A percentile compares a stretch with the other conserved stretches of the same genome.
Conservation (phyloP, 768 basidiomycete genomes). For the Fomitopsis serialis region DNA sequence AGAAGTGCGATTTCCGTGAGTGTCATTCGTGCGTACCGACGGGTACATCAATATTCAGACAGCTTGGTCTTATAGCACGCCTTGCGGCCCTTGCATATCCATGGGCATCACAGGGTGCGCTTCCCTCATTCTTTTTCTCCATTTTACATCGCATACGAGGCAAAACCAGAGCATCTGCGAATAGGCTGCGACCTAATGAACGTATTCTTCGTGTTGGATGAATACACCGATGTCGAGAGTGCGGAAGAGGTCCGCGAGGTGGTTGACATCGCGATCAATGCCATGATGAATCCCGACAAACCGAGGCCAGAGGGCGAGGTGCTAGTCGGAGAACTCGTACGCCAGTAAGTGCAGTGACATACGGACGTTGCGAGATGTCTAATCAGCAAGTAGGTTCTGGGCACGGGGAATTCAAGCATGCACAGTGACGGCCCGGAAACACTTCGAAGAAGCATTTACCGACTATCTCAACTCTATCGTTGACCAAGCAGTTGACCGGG, state of each 20-base stretch:
- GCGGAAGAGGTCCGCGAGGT: slow-evolving; percentile 6
- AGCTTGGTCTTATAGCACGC: neutral
- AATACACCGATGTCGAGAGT: slow-evolving; percentile 16
- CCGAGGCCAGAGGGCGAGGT: slow-evolving; percentile 15
- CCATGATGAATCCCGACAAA: slow-evolving; percentile 16
- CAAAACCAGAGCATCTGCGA: slow-evolving; percentile 4
- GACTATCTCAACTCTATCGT: slow-evolving; percentile 20
- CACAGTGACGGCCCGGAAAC: slow-evolving; percentile 6
- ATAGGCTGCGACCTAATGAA: slow-evolving; percentile 21
- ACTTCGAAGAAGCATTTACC: slow-evolving; percentile 18
- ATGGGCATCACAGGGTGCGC: neutral
- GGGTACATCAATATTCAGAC: neutral
- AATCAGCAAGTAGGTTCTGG: no score
- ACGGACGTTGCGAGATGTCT: slow-evolving; percentile 11
- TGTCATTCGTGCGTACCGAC: neutral
- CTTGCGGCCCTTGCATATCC: slow-evolving; percentile 11
- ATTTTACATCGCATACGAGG: no score
- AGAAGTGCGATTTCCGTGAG: slow-evolving; percentile 22
- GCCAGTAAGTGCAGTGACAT: slow-evolving; percentile 13
- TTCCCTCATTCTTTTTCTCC: no score
- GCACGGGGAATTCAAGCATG: slow-evolving; percentile 3
- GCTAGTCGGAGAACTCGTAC: slow-evolving; percentile 17
- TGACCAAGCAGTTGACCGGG: slow-evolving; percentile 20
- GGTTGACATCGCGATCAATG: slow-evolving; percentile 20
- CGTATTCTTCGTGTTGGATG: slow-evolving; percentile 24